Conservation (phyloP, 139 green algal genomes). For the Tetraselmis chui region DNA sequence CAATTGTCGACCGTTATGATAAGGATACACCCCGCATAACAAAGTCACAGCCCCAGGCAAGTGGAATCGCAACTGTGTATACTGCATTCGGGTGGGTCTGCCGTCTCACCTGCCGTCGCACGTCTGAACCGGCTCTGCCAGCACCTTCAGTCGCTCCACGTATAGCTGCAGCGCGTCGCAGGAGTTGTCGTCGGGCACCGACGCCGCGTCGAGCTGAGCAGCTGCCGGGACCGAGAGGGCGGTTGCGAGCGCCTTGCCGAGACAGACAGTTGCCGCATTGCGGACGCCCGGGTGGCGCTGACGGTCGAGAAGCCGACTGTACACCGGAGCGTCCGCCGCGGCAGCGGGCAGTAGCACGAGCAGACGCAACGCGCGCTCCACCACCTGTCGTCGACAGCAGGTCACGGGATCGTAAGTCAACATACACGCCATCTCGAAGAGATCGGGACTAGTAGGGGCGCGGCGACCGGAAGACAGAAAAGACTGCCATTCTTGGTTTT, state of each 20-base stretch:
- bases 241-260: neutral
- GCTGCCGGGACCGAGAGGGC: neutral
- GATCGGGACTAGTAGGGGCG: too few relatives aligned
- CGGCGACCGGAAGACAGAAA: too few relatives aligned
- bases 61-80: too few relatives aligned
- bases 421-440: conserved; percentile 12
- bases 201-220: too few relatives aligned
- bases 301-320: neutral
- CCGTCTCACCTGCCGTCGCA: neutral
- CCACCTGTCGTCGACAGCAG: conserved; percentile 44
- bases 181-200: too few relatives aligned
- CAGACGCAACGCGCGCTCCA: conserved; percentile 32
- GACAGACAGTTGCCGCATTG: neutral
- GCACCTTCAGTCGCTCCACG: neutral
- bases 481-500: too few relatives aligned
- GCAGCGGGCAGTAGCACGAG: neutral
- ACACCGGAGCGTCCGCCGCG: neutral
- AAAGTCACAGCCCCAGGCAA: too few relatives aligned
- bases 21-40: too few relatives aligned
- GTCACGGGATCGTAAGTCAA: too few relatives aligned
- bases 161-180: neutral
- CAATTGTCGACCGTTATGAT: too few relatives aligned
- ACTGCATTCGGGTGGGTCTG: too few relatives aligned
- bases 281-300: neutral
- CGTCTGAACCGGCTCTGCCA: neutral